Conservation (phyloP, 1,284 basidiomycete species). For the Xerocomus nothofagi region DNA sequence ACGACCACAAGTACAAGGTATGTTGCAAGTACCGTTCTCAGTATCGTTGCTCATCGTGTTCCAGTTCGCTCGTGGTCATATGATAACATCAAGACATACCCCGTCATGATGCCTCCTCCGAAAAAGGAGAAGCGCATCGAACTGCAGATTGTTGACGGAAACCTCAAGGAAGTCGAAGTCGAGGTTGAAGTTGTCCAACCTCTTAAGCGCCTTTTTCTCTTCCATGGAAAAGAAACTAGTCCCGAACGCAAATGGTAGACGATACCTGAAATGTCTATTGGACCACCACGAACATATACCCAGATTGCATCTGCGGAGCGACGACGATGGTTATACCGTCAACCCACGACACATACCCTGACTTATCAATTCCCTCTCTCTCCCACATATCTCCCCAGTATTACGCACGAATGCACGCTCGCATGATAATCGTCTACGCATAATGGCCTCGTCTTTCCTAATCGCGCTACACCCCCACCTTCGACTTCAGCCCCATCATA, state of each 20-base stretch:
- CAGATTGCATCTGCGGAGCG: slow-evolving; percentile 27
- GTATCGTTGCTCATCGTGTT: neutral
- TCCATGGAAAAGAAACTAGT: slow-evolving; percentile 38
- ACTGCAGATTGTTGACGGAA: slow-evolving; percentile 50
- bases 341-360: slow-evolving; percentile 38
- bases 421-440: slow-evolving; percentile 30
- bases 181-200: slow-evolving; percentile 50
- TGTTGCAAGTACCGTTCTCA: slow-evolving; percentile 7
- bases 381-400: slow-evolving; percentile 24
- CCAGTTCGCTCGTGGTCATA: slow-evolving; percentile 67
- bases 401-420: slow-evolving; percentile 23
- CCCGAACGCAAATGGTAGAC: slow-evolving; percentile 32
- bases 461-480: slow-evolving; percentile 31
- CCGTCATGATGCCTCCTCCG: slow-evolving; percentile 55
- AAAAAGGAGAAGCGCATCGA: slow-evolving; percentile 55
- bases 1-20: slow-evolving; percentile 36
- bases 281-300: slow-evolving; percentile 29
- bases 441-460: slow-evolving; percentile 31
- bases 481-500: slow-evolving; percentile 16
- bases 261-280: slow-evolving; percentile 12
- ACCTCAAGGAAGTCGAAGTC: slow-evolving; percentile 47
- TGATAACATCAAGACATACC: slow-evolving; percentile 65
- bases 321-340: slow-evolving; percentile 35
- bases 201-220: slow-evolving; percentile 51
- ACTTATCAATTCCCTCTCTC: slow-evolving; percentile 28